Evolutionary conservation across 1,284 basidiomycete genomes (phyloP).

Genomic region (Ustilago loliicola): DNA sequence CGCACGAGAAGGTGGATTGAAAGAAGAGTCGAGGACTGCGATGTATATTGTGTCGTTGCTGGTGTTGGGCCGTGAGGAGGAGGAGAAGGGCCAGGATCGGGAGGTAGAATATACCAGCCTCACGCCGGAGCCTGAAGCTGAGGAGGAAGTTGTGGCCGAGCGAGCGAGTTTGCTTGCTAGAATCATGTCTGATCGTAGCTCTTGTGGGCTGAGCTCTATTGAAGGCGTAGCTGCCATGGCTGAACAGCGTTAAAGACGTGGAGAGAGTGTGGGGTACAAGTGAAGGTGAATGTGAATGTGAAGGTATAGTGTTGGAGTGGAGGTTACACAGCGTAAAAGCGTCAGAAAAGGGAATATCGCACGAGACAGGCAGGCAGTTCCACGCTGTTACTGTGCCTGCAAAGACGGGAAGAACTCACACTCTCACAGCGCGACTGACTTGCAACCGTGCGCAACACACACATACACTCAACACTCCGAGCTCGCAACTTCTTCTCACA

Average conservation of each 20-base stretch:
- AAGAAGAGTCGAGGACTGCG: constrained; percentile 86
- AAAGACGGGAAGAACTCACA: not conserved
- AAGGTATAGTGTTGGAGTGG: constrained; percentile 6
- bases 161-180: constrained; percentile 29
- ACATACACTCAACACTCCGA: constrained; percentile 11
- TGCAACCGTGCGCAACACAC: constrained; percentile 13
- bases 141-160: constrained; percentile 14
- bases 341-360: constrained; percentile 9
- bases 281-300: not conserved
- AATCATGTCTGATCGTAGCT: constrained; percentile 18
- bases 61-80: constrained; percentile 3
- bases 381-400: constrained; percentile 8
- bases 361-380: constrained; percentile 19
- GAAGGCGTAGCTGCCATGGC: constrained; percentile 12
- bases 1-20: constrained; percentile 91
- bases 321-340: constrained; percentile 7
- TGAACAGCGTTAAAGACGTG: not conserved
- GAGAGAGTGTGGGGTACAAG: not conserved
- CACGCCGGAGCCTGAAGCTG: constrained; percentile 26
- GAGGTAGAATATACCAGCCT: constrained; percentile 50
- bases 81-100: constrained; percentile 30
- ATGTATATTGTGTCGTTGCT: constrained; percentile 60
- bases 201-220: not conserved
- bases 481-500: constrained; percentile 1
- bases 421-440: not conserved